Base-by-base conservation (phyloP, 352 stramenopile genomes). In the Phytophthora hibernalis region DNA sequence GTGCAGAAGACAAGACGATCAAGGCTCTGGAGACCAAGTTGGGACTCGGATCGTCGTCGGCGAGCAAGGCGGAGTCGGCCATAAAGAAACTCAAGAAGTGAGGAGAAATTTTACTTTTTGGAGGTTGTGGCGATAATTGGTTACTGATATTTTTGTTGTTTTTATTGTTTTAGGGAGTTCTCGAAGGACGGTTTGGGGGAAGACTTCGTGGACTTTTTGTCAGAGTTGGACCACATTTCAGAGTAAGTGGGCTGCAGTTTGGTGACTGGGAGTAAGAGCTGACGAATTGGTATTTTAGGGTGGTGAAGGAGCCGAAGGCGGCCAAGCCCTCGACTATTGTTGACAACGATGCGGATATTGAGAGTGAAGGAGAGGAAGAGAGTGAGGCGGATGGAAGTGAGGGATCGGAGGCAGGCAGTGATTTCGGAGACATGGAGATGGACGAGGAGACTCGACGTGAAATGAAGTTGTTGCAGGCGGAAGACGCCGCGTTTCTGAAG, bases 191-290 rank as follows among this genome's bases (percentile, higher is more conserved):
- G 87, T 26, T 50, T 95, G 12, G 87, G 87, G 28, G 83, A 91
- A 38, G 87, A 95, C 60, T 95, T 95, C 76, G 76, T 76, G 28
- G 85, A 92, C 44, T 95, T 95, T 73, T 65, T 95, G 28, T 77
- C 64, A 24, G 79, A 74, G 33, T 59, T 95, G 24, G 83, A 93
- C 62, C 80, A 83, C 47, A 91, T 95, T 55, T 93, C 87, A 44
- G 74, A 85, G 86, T 92, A 71, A 44, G 38, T 10, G 31, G 24
- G 15, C 11, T 42, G 35, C 48, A 9, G 1, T 47, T 57, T 37
- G 10, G 54, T n/a, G 21, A 35, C 44, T 61, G 40, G 16, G 62
- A 45, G 10, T 9, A 35, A 10, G 21, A 22, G 18, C 54, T 66
- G 20, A 58, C 35, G 10, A 28, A 6, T 21, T 54, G 37, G 11